A percentile compares a stretch with the other conserved stretches of the same genome.
phyloP scores from a whole-genome alignment of 2,329 filamentous ascomycete genomes.

The Aspergillus quadrilineatus region DNA sequence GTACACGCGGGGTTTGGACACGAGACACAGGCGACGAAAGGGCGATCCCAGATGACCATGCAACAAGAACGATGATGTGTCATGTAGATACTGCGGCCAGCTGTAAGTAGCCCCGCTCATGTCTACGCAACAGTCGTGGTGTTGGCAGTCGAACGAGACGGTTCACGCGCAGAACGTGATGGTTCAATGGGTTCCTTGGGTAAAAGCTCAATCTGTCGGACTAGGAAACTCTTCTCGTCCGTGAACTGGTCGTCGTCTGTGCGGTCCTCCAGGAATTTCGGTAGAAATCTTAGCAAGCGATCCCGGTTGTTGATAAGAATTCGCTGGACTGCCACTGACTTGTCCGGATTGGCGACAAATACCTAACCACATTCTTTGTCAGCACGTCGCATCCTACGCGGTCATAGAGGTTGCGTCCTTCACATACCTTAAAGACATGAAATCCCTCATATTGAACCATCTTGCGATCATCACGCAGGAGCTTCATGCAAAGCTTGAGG shows the following conservation, averaged over 20 bases:
- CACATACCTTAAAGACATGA: constrained; percentile 84
- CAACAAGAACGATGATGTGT: background rate
- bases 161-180: constrained; percentile 27
- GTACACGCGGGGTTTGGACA: constrained; percentile 7
- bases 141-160: constrained; percentile 29
- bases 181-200: constrained; percentile 44
- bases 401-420: background rate
- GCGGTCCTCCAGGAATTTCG: constrained; percentile 87
- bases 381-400: constrained; percentile 14
- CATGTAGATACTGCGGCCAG: background rate
- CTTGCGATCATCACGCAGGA: constrained; percentile 89
- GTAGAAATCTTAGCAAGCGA: constrained; percentile 82
- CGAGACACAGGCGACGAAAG: constrained; percentile 4
- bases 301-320: constrained; percentile 96
- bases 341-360: constrained; percentile 97
- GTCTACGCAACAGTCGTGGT: constrained; percentile 30
- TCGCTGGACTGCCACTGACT: constrained; percentile 91
- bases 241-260: constrained; percentile 98
- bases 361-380: constrained; percentile 54
- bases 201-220: constrained; percentile 76
- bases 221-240: constrained; percentile 94
- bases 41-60: background rate
- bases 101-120: background rate
- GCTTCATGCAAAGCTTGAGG: constrained; percentile 97
- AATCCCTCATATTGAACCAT: constrained; percentile 99